These are phyloP conservation scores for Saccharomyces hybrid DNA, from an alignment of 1,139 yeast genomes.

Conservation along the genomic window DNA sequence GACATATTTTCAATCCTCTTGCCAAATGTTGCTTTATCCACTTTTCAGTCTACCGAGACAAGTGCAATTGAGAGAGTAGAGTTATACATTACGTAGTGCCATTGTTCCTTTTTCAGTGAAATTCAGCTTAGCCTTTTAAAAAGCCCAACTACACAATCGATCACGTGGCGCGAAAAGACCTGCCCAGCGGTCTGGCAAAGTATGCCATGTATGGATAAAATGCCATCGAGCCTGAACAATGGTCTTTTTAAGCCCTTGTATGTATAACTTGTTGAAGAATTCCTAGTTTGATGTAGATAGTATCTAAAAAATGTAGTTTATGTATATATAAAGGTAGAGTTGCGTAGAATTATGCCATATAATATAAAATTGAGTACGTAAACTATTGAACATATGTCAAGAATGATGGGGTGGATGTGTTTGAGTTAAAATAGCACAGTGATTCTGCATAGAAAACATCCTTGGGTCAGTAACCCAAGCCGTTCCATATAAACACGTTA, in stretches of 20 bases:
- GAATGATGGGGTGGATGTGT: too few relatives aligned
- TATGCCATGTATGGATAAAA: neutral
- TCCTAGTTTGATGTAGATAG: neutral
- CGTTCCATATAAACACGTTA: slow-evolving; percentile 86
- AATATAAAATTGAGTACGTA: too few relatives aligned
- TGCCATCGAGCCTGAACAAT: neutral
- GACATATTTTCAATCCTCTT: slow-evolving; percentile 19
- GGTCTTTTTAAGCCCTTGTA: too few relatives aligned
- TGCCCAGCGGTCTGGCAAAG: neutral
- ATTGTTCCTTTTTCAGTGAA: neutral
- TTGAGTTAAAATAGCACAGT: neutral
- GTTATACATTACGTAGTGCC: neutral
- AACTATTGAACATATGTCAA: too few relatives aligned
- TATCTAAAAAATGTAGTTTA: too few relatives aligned
- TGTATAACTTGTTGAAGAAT: neutral
- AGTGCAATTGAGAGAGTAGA: neutral
- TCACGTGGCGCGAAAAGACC: neutral
- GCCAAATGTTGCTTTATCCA: neutral
- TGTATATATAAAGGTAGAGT: too few relatives aligned
- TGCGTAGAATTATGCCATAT: too few relatives aligned
- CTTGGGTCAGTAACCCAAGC: slow-evolving; percentile 29
- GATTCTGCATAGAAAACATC: neutral
- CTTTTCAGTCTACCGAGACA: neutral
- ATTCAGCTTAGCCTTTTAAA: neutral
- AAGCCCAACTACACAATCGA: neutral